Evolutionary conservation across 306 rosid genomes (phyloP), one percentile per base, ranked within the genome.

Genomic region (Cicer bijugum): DNA sequence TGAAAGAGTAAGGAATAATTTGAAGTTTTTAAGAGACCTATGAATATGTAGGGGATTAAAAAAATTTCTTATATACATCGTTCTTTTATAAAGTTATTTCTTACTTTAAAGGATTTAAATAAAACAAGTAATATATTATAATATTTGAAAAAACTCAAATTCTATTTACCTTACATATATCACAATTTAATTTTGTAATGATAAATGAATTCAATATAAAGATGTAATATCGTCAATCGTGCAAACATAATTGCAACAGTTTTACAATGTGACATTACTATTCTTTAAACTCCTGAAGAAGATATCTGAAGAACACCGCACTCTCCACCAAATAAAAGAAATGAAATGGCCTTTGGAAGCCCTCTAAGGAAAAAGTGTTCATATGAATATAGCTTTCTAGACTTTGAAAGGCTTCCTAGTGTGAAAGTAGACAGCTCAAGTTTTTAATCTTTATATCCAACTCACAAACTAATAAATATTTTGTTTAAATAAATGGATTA

Each of bases 331-430:
- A 15, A 17, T 16, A 65, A 6, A 43, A 12, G 12, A 28, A 51
- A 53, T 17, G 28, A 50, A 75, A 43, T 17, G 86, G 56, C 84
- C 71, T 72, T 80, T 83, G 79, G 75, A 66, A 53, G 3, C 43
- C 61, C 65, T 20, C 6, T 11, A 75, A 60, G 82, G 86, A 48
- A 79, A 75, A 79, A 42, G 67, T 33, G 4, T 64, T 15, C 19
- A 69, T 62, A 2, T 8, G 42, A 40, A n/a, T 55, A 17, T 16
- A 56, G 57, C 84, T 72, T 71, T 79, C 69, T 14, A 44, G 48
- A 37, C 16, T 63, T 70, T 58, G 81, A 83, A 83, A 66, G 86
- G 81, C 57, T 67, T 70, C 67, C 69, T 28, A 35, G 1, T 11
- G 42, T 16, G 17, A 16, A 82, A 61, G 83, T 74, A 78, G 71